Evolutionary conservation across 164 flowering plant species (phyloP), one percentile per base, ranked within the genome.

Genomic region (Echeveria elegans): DNA sequence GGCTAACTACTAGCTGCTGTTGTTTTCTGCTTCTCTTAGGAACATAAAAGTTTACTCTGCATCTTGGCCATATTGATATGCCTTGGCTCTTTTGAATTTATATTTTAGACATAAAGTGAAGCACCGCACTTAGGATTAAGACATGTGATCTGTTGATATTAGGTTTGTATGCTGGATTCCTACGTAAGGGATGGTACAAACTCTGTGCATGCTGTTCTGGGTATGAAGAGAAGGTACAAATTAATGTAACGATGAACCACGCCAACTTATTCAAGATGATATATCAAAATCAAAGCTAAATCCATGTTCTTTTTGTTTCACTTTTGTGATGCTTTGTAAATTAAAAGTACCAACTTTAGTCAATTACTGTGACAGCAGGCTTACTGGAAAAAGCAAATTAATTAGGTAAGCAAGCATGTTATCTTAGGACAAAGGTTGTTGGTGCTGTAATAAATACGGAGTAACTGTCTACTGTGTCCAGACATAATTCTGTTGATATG

Each of bases 351-450:
- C 30, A 56, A 29, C 32, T 56, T 56, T 56, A 56, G 32, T 16
- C 61, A 10, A 56, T 56, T 56, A 56, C 11, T 56, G 61, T 56
- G 61, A 56, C 61, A 56, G 7, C 31, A 24, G 32, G 61, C 61
- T 19, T 4, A 56, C 31, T 56, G 32, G 2, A 56, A 56, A 56
- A 56, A 56, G 61, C 61, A 56, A 14, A 53, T 24, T 53, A 53
- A 56, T 56, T 56, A 56, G 31, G 61, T 29, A 26, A 56, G 28
- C 34, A 28, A 56, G 61, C 61, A 29, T 26, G 61, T 28, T 56
- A 56, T 56, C 32, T 56, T 28, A 28, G 32, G 61, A 56, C 32
- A 56, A 56, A 56, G 61, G 32, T 56, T 56, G 32, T 12, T 10
- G 32, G 61, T 28, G 61, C 61, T 56, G 61, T 29, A 26, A 56